Evolutionary conservation across 495 filamentous ascomycete genomes (phyloP).

Genomic region (Aspergillus ellipticus): DNA sequence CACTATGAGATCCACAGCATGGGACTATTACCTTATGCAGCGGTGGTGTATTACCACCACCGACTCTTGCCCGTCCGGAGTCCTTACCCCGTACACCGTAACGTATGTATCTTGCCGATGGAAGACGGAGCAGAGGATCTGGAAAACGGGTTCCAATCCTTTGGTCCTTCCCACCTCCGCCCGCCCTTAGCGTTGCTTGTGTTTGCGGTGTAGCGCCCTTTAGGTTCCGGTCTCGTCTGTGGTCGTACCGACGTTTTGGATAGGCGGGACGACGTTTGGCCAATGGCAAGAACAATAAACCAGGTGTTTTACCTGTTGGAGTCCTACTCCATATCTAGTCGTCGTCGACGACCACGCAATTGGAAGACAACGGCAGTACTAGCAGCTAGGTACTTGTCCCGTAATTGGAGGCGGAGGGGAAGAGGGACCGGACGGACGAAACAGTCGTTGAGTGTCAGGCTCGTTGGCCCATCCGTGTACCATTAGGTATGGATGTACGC

Average conservation of each 20-base stretch:
- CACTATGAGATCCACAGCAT: slow-evolving; percentile 20
- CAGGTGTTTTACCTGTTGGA: neutral
- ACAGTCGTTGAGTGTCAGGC: neutral
- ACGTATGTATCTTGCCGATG: neutral
- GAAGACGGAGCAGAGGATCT: slow-evolving; percentile 2
- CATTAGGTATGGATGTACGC: neutral
- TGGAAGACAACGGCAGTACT: neutral
- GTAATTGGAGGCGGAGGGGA: neutral
- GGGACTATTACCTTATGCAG: slow-evolving; percentile 13
- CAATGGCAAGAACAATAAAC: neutral
- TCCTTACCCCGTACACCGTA: neutral
- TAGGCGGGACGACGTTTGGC: neutral
- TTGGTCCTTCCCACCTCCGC: slow-evolving; percentile 14
- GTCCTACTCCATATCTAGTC: no score
- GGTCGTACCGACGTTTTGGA: slow-evolving; percentile 4
- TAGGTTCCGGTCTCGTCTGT: neutral
- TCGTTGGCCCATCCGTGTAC: neutral
- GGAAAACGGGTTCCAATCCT: slow-evolving; percentile 12
- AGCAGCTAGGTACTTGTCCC: neutral
- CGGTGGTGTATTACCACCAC: neutral
- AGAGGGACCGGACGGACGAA: neutral
- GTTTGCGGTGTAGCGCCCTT: slow-evolving; percentile 3
- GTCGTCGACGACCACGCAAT: neutral
- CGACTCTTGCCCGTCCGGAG: neutral
- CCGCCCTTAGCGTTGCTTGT: slow-evolving; percentile 11